Evolutionary conservation across 2,329 filamentous ascomycete genomes (phyloP).

Genomic region (Cladobotryum protrusum): DNA sequence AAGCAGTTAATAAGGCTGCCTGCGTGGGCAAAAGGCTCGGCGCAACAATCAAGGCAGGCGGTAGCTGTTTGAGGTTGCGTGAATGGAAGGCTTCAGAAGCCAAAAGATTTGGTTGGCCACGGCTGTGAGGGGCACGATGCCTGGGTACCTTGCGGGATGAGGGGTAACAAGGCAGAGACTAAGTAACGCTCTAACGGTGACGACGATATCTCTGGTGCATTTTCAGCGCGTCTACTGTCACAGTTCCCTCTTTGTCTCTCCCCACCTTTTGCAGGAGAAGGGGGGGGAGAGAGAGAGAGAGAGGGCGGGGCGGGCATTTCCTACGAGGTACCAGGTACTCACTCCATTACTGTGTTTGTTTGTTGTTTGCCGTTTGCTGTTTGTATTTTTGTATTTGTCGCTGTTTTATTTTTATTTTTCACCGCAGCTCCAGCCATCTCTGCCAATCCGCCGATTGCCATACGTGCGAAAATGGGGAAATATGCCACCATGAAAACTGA

Average conservation of each 20-base stretch:
- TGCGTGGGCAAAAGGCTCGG: conserved; percentile 2
- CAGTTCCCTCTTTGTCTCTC: neutral
- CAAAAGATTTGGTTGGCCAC: conserved; percentile 28
- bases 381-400: too few relatives aligned
- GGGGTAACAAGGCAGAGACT: conserved; percentile 3
- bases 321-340: too few relatives aligned
- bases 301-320: too few relatives aligned
- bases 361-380: too few relatives aligned
- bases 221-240: neutral
- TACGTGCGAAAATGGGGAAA: too few relatives aligned
- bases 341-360: too few relatives aligned
- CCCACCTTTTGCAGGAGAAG: too few relatives aligned
- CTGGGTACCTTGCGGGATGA: conserved; percentile 14
- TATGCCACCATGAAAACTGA: too few relatives aligned
- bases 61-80: neutral
- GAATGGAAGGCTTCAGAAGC: conserved; percentile 38
- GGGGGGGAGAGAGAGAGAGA: too few relatives aligned
- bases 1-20: conserved; percentile 5
- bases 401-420: too few relatives aligned
- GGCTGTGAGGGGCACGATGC: conserved; percentile 18
- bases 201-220: neutral
- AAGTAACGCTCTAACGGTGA: conserved; percentile 12
- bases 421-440: too few relatives aligned
- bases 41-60: conserved; percentile 4
- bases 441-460: too few relatives aligned